phyloP scores from a whole-genome alignment of 768 basidiomycete genomes.

The Rhodotorula graminis region DNA sequence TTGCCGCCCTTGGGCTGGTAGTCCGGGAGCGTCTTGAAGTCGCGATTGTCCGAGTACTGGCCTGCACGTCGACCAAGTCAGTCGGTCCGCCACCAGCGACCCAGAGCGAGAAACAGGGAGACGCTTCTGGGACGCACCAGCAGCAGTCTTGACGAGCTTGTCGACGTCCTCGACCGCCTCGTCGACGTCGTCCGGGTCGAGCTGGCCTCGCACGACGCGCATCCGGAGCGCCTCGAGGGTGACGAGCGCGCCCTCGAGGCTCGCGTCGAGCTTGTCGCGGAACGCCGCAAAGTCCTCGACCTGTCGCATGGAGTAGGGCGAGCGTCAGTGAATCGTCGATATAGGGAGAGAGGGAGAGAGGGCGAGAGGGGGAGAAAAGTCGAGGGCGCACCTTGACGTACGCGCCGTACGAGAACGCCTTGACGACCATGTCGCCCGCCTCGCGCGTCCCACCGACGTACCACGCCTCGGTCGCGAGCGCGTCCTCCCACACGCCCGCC shows the following conservation, averaged over 20 bases:
- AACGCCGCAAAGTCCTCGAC: constrained; percentile 79
- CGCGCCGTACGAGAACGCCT: constrained; percentile 44
- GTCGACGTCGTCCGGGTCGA: constrained; percentile 62
- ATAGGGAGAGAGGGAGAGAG: background rate
- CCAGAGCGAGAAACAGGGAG: too few species aligned
- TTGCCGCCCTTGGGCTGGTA: constrained; percentile 62
- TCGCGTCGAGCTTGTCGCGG: constrained; percentile 74
- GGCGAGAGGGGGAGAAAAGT: background rate
- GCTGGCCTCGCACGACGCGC: constrained; percentile 68
- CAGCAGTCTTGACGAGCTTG: constrained; percentile 71
- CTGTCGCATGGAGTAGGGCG: constrained; percentile 46
- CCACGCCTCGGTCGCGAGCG: constrained; percentile 19
- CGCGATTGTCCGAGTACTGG: constrained; percentile 68
- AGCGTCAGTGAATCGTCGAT: background rate
- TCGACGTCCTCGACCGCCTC: constrained; percentile 72
- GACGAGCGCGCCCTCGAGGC: constrained; percentile 57
- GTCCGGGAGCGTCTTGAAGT: constrained; percentile 69
- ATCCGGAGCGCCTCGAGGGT: constrained; percentile 81
- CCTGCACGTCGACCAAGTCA: constrained; percentile 42
- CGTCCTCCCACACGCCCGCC: constrained; percentile 71
- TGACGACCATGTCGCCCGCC: constrained; percentile 27
- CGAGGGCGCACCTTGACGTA: constrained; percentile 66
- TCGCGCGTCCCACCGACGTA: constrained; percentile 14
- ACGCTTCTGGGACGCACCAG: constrained; percentile 42
- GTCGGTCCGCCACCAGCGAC: too few species aligned